A percentile compares a stretch with the other conserved stretches of the same genome.
phyloP scores from a whole-genome alignment of 2,329 filamentous ascomycete species.

The Pseudomassariella vexata region DNA sequence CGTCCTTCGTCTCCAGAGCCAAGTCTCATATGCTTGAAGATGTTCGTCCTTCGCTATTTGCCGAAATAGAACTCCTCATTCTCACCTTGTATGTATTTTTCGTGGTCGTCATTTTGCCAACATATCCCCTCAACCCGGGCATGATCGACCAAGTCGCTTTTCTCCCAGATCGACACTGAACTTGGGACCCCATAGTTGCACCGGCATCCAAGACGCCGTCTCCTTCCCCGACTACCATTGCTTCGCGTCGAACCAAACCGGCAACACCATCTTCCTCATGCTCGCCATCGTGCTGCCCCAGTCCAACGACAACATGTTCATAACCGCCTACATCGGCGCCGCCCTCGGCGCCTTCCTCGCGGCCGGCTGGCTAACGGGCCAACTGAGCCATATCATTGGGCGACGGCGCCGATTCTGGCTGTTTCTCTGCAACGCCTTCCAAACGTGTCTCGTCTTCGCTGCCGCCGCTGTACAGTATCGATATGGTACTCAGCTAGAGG shows the following conservation, averaged over 20 bases:
- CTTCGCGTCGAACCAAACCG: slow-evolving; percentile 61
- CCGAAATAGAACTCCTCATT: slow-evolving; percentile 39
- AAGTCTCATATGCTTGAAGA: slow-evolving; percentile 21
- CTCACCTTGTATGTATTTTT: slow-evolving; percentile 39
- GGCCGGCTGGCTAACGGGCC: slow-evolving; percentile 50
- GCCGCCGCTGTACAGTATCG: slow-evolving; percentile 43
- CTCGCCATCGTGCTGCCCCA: slow-evolving; percentile 44
- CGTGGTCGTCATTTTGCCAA: too few relatives aligned
- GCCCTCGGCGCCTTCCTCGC: slow-evolving; percentile 51
- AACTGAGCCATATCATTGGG: slow-evolving; percentile 47
- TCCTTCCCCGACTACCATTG: slow-evolving; percentile 57
- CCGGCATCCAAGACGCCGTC: slow-evolving; percentile 51
- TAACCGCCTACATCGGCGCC: slow-evolving; percentile 46
- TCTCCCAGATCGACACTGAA: background rate
- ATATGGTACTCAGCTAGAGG: slow-evolving; percentile 28
- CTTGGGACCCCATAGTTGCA: slow-evolving; percentile 25
- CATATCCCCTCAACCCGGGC: slow-evolving; percentile 2
- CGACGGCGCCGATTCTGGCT: slow-evolving; percentile 48
- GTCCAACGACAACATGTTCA: slow-evolving; percentile 41
- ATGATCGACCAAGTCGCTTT: background rate
- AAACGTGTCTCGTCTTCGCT: slow-evolving; percentile 47
- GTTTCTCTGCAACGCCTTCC: slow-evolving; percentile 46
- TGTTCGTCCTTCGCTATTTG: slow-evolving; percentile 33
- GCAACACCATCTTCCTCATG: slow-evolving; percentile 56
- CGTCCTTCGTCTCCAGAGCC: slow-evolving; percentile 14